Conservation (phyloP, 2,329 filamentous ascomycete genomes). For the Metarhizium humberi region DNA sequence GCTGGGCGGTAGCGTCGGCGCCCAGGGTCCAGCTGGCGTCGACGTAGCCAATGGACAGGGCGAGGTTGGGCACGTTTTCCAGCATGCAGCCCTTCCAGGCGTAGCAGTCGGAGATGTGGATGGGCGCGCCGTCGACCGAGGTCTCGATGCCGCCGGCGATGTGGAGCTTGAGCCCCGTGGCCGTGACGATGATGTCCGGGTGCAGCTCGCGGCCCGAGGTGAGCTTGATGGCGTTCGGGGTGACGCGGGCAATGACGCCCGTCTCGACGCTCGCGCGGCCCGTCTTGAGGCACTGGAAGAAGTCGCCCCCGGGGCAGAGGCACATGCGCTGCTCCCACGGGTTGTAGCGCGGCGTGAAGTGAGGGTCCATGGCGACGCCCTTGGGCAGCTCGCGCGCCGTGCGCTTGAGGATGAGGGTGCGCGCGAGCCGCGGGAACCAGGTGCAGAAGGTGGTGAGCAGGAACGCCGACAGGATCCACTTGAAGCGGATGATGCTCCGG, state of each 20-base stretch:
- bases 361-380: conserved; percentile 37
- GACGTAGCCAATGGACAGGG: conserved; percentile 50
- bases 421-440: conserved; percentile 38
- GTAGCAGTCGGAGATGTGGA: conserved; percentile 35
- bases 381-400: conserved; percentile 39
- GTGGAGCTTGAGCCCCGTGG: conserved; percentile 50
- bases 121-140: conserved; percentile 36
- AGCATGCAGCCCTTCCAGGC: conserved; percentile 54
- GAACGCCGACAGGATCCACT: conserved; percentile 36
- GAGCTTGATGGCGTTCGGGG: conserved; percentile 32
- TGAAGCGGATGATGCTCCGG: conserved; percentile 34
- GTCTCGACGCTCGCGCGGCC: conserved; percentile 34
- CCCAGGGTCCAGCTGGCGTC: conserved; percentile 55
- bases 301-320: conserved; percentile 37
- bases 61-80: conserved; percentile 51
- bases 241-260: conserved; percentile 35
- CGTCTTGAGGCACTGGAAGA: conserved; percentile 30
- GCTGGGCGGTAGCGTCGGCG: conserved; percentile 29
- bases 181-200: conserved; percentile 55
- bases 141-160: conserved; percentile 45
- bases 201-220: conserved; percentile 33
- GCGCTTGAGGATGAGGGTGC: conserved; percentile 32
- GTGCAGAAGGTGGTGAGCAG: conserved; percentile 25
- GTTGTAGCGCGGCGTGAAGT: conserved; percentile 45
- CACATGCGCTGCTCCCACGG: conserved; percentile 64